Evolutionary conservation across 2,329 filamentous ascomycete genomes (phyloP).

Genomic region (Pseudocercospora macadamiae): DNA sequence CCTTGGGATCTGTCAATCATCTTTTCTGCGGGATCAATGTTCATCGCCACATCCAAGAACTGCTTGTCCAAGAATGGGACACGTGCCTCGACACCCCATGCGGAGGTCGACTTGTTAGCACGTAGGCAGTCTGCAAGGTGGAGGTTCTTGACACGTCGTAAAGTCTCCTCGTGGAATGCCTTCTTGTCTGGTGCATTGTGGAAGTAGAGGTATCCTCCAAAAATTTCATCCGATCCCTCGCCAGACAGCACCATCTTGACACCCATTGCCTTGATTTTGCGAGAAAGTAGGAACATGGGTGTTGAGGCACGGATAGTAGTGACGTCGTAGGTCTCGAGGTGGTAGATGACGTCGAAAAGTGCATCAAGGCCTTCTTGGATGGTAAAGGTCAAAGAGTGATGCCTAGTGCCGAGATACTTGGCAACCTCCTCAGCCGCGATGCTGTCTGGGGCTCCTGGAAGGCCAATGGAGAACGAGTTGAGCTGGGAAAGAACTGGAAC

Average conservation of each 20-base stretch:
- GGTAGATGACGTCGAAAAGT: constrained; percentile 95
- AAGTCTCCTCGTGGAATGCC: constrained; percentile 93
- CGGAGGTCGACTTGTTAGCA: constrained; percentile 98
- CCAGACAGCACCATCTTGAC: constrained; percentile 99
- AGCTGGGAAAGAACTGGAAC: constrained; percentile 91
- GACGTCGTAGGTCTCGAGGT: constrained; percentile 96
- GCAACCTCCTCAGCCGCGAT: constrained; percentile 90
- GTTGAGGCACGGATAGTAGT: constrained; percentile 98
- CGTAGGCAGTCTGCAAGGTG: constrained; percentile 95
- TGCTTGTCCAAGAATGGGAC: constrained; percentile 97
- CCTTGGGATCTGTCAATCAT: constrained; percentile 66
- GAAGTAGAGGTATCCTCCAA: constrained; percentile 98
- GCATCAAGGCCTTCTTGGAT: constrained; percentile 97
- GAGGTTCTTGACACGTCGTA: constrained; percentile 92
- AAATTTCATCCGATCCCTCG: constrained; percentile 97
- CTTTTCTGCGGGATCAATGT: constrained; percentile 92
- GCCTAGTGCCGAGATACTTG: constrained; percentile 95
- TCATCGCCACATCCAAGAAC: constrained; percentile 92
- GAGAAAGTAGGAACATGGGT: constrained; percentile 95
- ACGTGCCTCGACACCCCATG: constrained; percentile 96
- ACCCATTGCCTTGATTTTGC: constrained; percentile 99
- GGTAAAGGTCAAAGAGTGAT: constrained; percentile 98
- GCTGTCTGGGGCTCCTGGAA: constrained; percentile 90
- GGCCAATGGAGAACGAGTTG: constrained; percentile 98
- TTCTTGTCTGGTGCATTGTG: constrained; percentile 88